A percentile compares a stretch with the other conserved stretches of the same genome.
These are phyloP conservation scores for Taphrina wiesneri DNA, from an alignment of 1,139 yeast genomes.

Conservation along the genomic window DNA sequence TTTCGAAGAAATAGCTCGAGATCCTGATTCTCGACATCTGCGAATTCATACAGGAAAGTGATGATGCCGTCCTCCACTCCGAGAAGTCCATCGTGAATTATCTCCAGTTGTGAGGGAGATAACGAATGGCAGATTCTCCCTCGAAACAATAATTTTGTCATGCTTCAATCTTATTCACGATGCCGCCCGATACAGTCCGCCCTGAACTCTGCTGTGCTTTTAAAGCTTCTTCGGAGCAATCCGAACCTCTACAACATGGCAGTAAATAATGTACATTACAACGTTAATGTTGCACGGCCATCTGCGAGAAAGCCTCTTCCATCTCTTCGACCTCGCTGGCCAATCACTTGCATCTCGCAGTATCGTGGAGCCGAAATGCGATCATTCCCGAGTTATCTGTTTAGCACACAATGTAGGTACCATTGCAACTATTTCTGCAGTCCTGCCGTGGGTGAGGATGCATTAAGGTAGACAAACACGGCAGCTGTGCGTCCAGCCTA, in stretches of 20 bases:
- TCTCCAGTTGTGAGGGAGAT: slow-evolving; percentile 52
- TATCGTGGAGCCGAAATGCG: neutral
- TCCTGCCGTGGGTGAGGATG: too few species aligned
- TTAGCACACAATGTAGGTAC: too few species aligned
- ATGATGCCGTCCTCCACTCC: slow-evolving; percentile 61
- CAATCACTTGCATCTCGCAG: neutral
- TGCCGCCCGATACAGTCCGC: neutral
- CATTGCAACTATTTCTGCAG: too few species aligned
- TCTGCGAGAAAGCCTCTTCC: neutral
- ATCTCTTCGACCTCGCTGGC: neutral
- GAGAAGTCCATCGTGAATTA: slow-evolving; percentile 53
- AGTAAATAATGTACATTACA: too few species aligned
- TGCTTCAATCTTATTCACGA: neutral
- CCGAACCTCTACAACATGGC: too few species aligned
- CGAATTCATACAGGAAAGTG: slow-evolving; percentile 46
- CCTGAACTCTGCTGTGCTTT: neutral
- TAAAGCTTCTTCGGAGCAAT: neutral
- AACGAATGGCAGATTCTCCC: slow-evolving; percentile 66
- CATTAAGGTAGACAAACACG: too few species aligned
- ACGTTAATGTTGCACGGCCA: neutral
- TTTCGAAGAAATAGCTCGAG: neutral
- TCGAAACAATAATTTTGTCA: slow-evolving; percentile 37
- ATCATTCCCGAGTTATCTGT: too few species aligned
- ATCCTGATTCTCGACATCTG: slow-evolving; percentile 19
- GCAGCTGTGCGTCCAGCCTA: too few species aligned